Evolutionary conservation across 495 filamentous ascomycete genomes (phyloP).

Genomic region (Aspergillus sclerotioniger): DNA sequence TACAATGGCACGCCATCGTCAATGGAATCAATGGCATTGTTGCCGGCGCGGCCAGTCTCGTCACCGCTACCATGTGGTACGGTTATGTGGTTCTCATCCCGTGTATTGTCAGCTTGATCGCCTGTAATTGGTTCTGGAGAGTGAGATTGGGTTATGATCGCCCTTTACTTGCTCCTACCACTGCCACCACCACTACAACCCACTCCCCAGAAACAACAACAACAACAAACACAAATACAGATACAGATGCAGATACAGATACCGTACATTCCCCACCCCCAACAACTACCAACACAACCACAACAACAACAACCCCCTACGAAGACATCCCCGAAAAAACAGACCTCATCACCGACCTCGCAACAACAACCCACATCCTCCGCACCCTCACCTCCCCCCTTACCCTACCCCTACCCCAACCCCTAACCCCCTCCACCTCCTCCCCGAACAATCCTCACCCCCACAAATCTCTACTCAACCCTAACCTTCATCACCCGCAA

Average conservation of each 20-base stretch:
- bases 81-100: constrained; percentile 50
- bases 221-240: too few species aligned
- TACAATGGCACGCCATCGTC: constrained; percentile 41
- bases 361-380: neutral
- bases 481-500: neutral
- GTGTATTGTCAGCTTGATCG: constrained; percentile 42
- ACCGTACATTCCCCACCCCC: too few species aligned
- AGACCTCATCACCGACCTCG: neutral
- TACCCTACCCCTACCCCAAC: too few species aligned
- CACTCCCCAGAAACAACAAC: too few species aligned
- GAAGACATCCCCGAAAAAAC: neutral
- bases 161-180: constrained; percentile 22
- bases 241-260: too few species aligned
- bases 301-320: neutral
- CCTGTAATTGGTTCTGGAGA: constrained; percentile 48
- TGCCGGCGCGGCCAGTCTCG: constrained; percentile 49
- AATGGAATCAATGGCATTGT: constrained; percentile 45
- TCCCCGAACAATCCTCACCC: neutral
- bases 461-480: neutral
- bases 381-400: neutral
- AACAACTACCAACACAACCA: neutral
- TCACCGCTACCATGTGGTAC: constrained; percentile 49
- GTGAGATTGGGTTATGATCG: constrained; percentile 46
- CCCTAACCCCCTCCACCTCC: too few species aligned
- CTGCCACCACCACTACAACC: too few species aligned